A percentile compares a stretch with the other conserved stretches of the same genome.
Conservation (phyloP, 768 basidiomycete species). For the Rubroboletus pulcherrimus region DNA sequence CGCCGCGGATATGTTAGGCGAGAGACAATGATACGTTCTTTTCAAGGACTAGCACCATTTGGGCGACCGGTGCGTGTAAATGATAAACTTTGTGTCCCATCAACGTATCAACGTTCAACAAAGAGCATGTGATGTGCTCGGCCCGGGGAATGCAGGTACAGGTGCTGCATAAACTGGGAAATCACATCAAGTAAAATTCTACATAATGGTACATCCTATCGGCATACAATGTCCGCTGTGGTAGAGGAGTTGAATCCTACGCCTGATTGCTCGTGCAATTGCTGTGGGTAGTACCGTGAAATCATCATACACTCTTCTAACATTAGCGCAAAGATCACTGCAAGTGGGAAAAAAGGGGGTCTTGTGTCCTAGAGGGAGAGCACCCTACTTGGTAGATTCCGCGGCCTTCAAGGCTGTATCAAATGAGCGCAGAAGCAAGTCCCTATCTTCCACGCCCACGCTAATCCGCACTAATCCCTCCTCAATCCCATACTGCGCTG, state of each 20-base stretch:
- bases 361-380: neutral
- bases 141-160: no score
- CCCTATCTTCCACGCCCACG: slow-evolving; percentile 82
- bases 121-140: no score
- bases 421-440: slow-evolving; percentile 55
- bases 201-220: neutral
- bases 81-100: no score
- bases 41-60: no score
- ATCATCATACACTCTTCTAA: neutral
- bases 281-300: neutral
- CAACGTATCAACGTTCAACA: no score
- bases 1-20: no score
- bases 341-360: neutral
- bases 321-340: neutral
- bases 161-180: neutral
- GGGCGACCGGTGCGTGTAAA: no score
- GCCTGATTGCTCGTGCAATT: neutral
- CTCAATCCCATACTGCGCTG: slow-evolving; percentile 82
- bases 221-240: neutral
- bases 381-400: slow-evolving; percentile 37
- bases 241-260: slow-evolving; percentile 4
- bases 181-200: neutral
- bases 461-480: slow-evolving; percentile 79
- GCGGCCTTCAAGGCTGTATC: slow-evolving; percentile 68
- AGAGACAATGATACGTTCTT: no score